Percentiles rank a stretch among this genome's conserved stretches.
These are phyloP conservation scores for Colletotrichum gigasporum DNA, from an alignment of 2,329 filamentous ascomycete species.

Conservation along the genomic window DNA sequence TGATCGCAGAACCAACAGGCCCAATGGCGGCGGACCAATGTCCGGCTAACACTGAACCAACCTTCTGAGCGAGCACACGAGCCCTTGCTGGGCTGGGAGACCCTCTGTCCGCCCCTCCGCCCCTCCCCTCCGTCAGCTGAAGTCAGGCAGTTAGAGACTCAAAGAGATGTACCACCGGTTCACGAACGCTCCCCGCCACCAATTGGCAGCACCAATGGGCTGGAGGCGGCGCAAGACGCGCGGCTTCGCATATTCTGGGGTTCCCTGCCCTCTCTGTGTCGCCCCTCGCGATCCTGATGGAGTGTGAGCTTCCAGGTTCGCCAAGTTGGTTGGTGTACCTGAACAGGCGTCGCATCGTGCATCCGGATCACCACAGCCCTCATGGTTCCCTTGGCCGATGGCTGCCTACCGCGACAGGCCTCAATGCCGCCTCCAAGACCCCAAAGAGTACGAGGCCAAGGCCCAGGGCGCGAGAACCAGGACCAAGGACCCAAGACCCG, in stretches of 20 bases:
- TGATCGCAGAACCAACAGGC: not conserved
- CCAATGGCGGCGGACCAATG: not conserved
- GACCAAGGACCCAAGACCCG: not conserved
- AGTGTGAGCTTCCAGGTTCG: conserved; percentile 5
- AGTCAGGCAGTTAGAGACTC: no score
- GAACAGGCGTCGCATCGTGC: not conserved
- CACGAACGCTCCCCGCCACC: not conserved
- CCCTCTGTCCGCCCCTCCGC: not conserved
- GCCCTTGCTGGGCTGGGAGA: conserved; percentile 9
- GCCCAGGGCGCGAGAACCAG: no score
- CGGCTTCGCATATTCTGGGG: conserved; percentile 11
- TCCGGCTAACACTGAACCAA: not conserved
- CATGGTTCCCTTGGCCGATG: not conserved
- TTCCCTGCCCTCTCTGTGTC: not conserved
- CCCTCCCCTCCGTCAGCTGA: conserved; percentile 12
- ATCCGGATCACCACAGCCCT: conserved; percentile 15
- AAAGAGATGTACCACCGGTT: no score
- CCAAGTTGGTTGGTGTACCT: conserved; percentile 17
- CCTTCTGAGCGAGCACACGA: conserved; percentile 9
- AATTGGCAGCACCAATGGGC: not conserved
- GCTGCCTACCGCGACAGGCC: no score
- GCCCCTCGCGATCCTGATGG: conserved; percentile 7
- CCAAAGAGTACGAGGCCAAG: no score
- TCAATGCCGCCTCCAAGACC: not conserved
- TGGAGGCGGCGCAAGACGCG: conserved; percentile 19